phyloP scores from a whole-genome alignment of 768 basidiomycete genomes.

The Pleurotus tuoliensis region DNA sequence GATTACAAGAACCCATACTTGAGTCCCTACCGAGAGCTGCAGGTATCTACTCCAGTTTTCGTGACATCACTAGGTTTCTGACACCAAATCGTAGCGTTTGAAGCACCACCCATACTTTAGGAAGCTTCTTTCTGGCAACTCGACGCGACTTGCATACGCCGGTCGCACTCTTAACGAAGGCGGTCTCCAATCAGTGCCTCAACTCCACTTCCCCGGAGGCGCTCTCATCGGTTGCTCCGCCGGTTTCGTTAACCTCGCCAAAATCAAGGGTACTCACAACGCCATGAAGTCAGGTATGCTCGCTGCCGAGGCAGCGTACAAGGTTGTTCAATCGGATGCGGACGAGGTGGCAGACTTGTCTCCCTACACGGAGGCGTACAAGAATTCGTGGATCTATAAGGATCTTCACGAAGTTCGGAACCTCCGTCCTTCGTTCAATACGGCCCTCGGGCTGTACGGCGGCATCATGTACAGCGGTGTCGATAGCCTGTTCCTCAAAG shows the following conservation, averaged over 20 bases:
- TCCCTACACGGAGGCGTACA: slow-evolving; percentile 64
- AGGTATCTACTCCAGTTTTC: slow-evolving; percentile 45
- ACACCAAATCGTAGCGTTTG: slow-evolving; percentile 45
- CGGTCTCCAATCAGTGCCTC: slow-evolving; percentile 87
- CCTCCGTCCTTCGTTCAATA: slow-evolving; percentile 84
- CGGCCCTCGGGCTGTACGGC: slow-evolving; percentile 75
- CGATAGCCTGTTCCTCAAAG: slow-evolving; percentile 80
- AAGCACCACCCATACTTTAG: slow-evolving; percentile 96
- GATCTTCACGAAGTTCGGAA: slow-evolving; percentile 92
- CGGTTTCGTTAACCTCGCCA: slow-evolving; percentile 93
- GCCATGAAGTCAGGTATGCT: slow-evolving; percentile 99
- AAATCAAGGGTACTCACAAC: slow-evolving; percentile 98
- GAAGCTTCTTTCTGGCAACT: slow-evolving; percentile 60
- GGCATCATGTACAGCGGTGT: slow-evolving; percentile 88
- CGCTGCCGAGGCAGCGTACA: slow-evolving; percentile 85
- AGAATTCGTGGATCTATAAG: slow-evolving; percentile 76
- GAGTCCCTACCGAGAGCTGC: slow-evolving; percentile 89
- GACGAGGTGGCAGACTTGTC: slow-evolving; percentile 55
- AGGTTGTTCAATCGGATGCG: slow-evolving; percentile 41
- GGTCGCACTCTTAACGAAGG: slow-evolving; percentile 91
- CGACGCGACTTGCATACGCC: slow-evolving; percentile 81
- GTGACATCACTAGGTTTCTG: background rate
- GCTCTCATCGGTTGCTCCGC: slow-evolving; percentile 94
- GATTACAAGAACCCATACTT: slow-evolving; percentile 95
- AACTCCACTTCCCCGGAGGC: slow-evolving; percentile 85